phyloP scores from a whole-genome alignment of 768 basidiomycete species.

The Leccinum subtestaceum region DNA sequence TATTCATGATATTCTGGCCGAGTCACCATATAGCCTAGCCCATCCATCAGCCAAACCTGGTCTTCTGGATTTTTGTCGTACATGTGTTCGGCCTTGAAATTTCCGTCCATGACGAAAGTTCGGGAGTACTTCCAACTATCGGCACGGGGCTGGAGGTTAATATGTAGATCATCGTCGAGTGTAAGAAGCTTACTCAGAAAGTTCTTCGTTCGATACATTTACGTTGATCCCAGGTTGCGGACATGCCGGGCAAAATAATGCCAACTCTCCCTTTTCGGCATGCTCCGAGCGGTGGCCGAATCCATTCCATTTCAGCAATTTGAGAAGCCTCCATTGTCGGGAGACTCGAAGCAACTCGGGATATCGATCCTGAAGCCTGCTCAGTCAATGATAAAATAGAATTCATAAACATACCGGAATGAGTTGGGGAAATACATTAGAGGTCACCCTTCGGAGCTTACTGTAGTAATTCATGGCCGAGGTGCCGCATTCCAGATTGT shows the following conservation, averaged over 20 bases:
- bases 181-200: no score
- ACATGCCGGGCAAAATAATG: constrained; percentile 25
- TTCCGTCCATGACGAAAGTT: no score
- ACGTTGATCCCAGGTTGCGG: constrained; percentile 16
- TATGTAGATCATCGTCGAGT: no score
- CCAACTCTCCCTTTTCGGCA: neutral
- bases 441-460: neutral
- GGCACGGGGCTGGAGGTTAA: no score
- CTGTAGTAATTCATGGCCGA: neutral
- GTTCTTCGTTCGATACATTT: neutral
- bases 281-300: neutral
- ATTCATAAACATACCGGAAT: neutral
- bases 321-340: constrained; percentile 16
- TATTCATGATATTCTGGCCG: neutral
- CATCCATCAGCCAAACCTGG: neutral
- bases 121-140: no score
- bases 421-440: neutral
- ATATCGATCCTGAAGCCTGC: constrained; percentile 12
- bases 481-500: constrained; percentile 19
- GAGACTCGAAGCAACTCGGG: constrained; percentile 14
- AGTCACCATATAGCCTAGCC: neutral
- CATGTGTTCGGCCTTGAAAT: neutral
- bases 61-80: neutral
- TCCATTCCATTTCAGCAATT: constrained; percentile 21
- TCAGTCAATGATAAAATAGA: no score